Evolutionary conservation across 129 eudicot species (phyloP).

Genomic region (Apium graveolens): DNA sequence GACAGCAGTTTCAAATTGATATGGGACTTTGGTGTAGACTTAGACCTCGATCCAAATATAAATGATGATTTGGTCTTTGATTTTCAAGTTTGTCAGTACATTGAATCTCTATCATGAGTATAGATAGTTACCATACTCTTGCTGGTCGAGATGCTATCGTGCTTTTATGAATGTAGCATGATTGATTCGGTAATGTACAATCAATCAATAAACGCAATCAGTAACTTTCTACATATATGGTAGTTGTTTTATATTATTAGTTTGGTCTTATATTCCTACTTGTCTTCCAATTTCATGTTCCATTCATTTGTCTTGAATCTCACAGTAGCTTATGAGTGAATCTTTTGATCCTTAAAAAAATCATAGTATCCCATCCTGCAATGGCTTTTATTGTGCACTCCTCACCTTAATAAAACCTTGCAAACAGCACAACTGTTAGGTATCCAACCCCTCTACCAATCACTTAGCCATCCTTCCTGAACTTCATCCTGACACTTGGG

Average conservation of each 20-base stretch:
- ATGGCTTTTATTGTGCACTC: neutral
- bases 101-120: neutral
- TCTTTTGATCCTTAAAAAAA: neutral
- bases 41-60: neutral
- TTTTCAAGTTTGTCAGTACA: neutral
- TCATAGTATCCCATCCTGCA: neutral
- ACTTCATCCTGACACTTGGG: neutral
- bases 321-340: neutral
- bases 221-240: too few species aligned
- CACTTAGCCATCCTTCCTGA: neutral
- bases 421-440: neutral
- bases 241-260: too few species aligned
- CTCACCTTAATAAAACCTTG: neutral
- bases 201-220: too few species aligned
- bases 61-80: neutral
- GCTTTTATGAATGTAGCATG: too few species aligned
- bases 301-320: too few species aligned
- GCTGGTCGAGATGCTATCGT: neutral
- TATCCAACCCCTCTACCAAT: neutral
- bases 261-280: too few species aligned
- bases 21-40: neutral
- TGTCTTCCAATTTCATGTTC: too few species aligned
- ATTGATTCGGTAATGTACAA: too few species aligned
- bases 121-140: neutral
- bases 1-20: neutral